Percentiles rank a stretch among this genome's conserved stretches.
Evolutionary conservation across 352 stramenopile genomes (phyloP).

Genomic region (Phytophthora tentaculata): DNA sequence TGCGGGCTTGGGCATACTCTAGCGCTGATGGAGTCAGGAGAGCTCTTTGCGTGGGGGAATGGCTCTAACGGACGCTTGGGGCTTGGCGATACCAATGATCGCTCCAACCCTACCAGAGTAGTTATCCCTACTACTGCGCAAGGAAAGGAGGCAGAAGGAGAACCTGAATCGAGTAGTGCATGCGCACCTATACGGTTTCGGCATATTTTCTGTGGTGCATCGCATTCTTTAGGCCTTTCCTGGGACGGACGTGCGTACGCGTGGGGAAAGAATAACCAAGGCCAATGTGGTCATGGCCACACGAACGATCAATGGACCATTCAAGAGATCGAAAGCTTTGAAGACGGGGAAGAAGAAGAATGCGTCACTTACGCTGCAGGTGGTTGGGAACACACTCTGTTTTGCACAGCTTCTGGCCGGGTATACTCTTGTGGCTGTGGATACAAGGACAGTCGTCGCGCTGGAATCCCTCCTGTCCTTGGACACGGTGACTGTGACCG

Average conservation of each 20-base stretch:
- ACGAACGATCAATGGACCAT: conserved; percentile 74
- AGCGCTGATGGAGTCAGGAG: conserved; percentile 62
- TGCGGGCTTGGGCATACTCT: conserved; percentile 76
- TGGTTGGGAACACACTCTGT: conserved; percentile 86
- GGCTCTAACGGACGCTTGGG: conserved; percentile 85
- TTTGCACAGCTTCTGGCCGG: conserved; percentile 64
- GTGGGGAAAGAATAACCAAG: conserved; percentile 90
- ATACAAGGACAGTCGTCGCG: conserved; percentile 86
- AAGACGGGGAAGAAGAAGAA: conserved; percentile 54
- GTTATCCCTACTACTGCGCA: conserved; percentile 1
- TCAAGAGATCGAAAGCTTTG: conserved; percentile 65
- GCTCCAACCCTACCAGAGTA: conserved; percentile 53
- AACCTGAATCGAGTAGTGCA: neutral
- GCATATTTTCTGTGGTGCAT: conserved; percentile 75
- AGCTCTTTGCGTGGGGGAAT: conserved; percentile 86
- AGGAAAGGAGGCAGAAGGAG: conserved; percentile 2
- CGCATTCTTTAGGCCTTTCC: conserved; percentile 75
- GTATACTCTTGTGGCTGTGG: conserved; percentile 81
- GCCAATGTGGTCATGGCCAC: conserved; percentile 81
- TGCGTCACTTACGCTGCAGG: conserved; percentile 59
- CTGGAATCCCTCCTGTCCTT: conserved; percentile 81
- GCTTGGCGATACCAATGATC: conserved; percentile 79
- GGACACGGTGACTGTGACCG: conserved; percentile 77
- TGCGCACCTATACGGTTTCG: conserved; percentile 28
- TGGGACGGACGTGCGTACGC: conserved; percentile 57